A percentile compares a stretch with the other conserved stretches of the same genome.
phyloP scores from a whole-genome alignment of 768 basidiomycete genomes.

The Arthromyces matolae region DNA sequence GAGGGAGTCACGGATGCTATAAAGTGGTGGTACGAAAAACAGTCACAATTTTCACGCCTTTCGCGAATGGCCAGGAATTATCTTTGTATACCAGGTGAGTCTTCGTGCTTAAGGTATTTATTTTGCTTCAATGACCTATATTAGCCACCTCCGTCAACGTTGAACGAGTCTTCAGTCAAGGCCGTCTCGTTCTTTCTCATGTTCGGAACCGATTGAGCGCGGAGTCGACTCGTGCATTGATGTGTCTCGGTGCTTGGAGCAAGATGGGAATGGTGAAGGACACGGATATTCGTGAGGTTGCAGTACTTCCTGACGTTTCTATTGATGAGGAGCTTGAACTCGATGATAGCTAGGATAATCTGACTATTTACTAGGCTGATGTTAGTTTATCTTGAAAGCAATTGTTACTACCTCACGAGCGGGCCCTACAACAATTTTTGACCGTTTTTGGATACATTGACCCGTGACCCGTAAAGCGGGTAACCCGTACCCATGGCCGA shows the following conservation, averaged over 20 bases:
- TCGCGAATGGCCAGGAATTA: slow-evolving; percentile 31
- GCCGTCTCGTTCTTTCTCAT: slow-evolving; percentile 7
- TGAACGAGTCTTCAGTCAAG: slow-evolving; percentile 8
- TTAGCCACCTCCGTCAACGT: slow-evolving; percentile 9
- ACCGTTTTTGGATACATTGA: too few species aligned
- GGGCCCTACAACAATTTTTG: too few species aligned
- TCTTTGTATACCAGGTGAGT: slow-evolving; percentile 21
- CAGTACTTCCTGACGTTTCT: background rate
- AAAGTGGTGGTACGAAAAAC: slow-evolving; percentile 27
- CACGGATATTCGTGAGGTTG: slow-evolving; percentile 10
- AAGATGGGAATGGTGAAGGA: slow-evolving; percentile 10
- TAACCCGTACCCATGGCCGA: too few species aligned
- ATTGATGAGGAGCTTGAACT: slow-evolving; percentile 8
- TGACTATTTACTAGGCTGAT: too few species aligned
- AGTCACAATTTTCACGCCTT: slow-evolving; percentile 21
- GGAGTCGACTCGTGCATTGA: background rate
- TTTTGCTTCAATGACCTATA: background rate
- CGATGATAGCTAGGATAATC: background rate
- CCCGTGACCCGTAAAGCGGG: too few species aligned
- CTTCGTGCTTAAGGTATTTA: slow-evolving; percentile 1
- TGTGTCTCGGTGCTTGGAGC: slow-evolving; percentile 23
- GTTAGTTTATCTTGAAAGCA: too few species aligned
- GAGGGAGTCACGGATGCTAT: slow-evolving; percentile 22
- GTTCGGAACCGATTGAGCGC: slow-evolving; percentile 1
- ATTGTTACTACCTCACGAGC: too few species aligned